phyloP scores from a whole-genome alignment of 106 monocot genomes.

The Narthecium ossifragum region DNA sequence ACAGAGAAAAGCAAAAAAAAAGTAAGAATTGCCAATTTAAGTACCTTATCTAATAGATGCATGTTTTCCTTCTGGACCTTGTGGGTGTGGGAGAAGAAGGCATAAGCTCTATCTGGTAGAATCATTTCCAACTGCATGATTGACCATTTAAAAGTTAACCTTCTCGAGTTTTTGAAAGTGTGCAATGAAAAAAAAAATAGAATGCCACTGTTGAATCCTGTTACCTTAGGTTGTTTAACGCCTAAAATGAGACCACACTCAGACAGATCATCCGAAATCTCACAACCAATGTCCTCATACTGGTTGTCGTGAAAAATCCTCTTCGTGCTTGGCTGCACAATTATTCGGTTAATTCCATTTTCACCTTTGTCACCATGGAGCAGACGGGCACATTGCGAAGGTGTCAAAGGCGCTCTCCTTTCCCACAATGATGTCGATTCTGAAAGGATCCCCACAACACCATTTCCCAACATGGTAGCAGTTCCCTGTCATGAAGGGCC shows the following conservation, averaged over 20 bases:
- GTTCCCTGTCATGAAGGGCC: neutral
- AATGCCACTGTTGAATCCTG: no score
- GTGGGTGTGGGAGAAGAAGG: conserved; percentile 97
- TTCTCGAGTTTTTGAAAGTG: neutral
- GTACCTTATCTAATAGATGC: conserved; percentile 86
- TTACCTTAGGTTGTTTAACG: conserved; percentile 97
- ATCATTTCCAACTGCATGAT: conserved; percentile 72
- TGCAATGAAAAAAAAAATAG: neutral
- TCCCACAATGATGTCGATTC: conserved; percentile 88
- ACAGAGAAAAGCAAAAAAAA: neutral
- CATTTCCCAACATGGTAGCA: conserved; percentile 56
- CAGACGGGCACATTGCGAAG: conserved; percentile 92
- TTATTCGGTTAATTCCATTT: conserved; percentile 53
- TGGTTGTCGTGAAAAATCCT: conserved; percentile 69
- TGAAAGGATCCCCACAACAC: conserved; percentile 80
- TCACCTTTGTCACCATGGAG: conserved; percentile 44
- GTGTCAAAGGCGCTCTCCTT: conserved; percentile 74
- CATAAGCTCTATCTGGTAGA: conserved; percentile 84
- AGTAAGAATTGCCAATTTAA: neutral
- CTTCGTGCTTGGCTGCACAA: conserved; percentile 87
- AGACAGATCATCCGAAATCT: conserved; percentile 88
- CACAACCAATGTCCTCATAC: conserved; percentile 90
- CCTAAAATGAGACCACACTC: conserved; percentile 90
- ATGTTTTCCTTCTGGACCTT: conserved; percentile 94
- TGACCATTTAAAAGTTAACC: neutral